These are phyloP conservation scores for Pseudogymnoascus sp. DNA, from an alignment of 2,329 filamentous ascomycete genomes.

Conservation along the genomic window DNA sequence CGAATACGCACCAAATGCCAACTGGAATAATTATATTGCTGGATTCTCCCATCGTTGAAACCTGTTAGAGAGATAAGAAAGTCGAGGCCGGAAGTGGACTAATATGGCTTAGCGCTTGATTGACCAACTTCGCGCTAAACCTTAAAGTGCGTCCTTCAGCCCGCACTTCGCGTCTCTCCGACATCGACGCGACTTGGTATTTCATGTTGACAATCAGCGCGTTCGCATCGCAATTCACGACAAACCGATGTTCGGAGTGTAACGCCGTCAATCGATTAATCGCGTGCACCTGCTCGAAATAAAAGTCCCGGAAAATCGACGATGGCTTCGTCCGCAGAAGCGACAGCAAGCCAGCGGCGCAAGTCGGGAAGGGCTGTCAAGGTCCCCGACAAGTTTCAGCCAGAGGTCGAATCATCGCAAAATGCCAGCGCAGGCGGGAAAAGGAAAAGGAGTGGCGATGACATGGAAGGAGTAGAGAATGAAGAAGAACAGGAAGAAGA, in stretches of 20 bases:
- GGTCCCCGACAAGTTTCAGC: conserved; percentile 50
- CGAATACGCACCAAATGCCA: not conserved
- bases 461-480: conserved; percentile 39
- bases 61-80: not conserved
- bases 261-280: not conserved
- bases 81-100: not conserved
- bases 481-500: conserved; percentile 36
- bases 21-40: not conserved
- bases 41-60: not conserved
- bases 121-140: not conserved
- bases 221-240: not conserved
- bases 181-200: conserved; percentile 3
- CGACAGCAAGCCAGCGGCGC: conserved; percentile 45
- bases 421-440: conserved; percentile 37
- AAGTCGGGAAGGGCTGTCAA: conserved; percentile 61
- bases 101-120: not conserved
- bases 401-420: conserved; percentile 35
- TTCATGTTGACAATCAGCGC: conserved; percentile 1
- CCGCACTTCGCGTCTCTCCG: conserved; percentile 1
- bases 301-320: conserved; percentile 33
- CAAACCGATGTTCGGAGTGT: conserved; percentile 2
- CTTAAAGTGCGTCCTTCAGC: conserved; percentile 3
- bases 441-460: conserved; percentile 46
- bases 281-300: not conserved
- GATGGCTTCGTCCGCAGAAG: conserved; percentile 43